Percentiles rank a stretch among this genome's conserved stretches.
These are phyloP conservation scores for Quillaja saponaria DNA, from an alignment of 306 rosid genomes.

Conservation along the genomic window DNA sequence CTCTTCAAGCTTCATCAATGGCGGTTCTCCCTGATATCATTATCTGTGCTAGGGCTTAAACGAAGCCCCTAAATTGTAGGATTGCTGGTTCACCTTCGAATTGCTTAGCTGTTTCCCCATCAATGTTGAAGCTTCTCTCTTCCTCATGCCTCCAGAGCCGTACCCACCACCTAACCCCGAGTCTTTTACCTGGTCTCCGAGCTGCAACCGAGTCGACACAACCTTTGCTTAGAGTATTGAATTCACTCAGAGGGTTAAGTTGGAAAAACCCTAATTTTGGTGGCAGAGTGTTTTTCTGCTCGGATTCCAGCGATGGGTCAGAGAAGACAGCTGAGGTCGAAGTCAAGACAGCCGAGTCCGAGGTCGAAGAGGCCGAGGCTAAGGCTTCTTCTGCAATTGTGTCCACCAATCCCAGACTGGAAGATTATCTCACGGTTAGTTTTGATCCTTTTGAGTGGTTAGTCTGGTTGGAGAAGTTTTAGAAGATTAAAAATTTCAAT, in stretches of 20 bases:
- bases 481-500: neutral
- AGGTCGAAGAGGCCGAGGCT: conserved; percentile 44
- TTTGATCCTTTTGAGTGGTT: conserved; percentile 2
- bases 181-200: conserved; percentile 40
- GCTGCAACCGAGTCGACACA: conserved; percentile 40
- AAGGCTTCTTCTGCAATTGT: conserved; percentile 78
- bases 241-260: conserved; percentile 45
- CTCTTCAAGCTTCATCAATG: conserved; percentile 41
- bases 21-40: conserved; percentile 36
- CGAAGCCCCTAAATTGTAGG: conserved; percentile 11
- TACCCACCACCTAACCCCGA: conserved; percentile 43
- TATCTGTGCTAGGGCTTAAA: conserved; percentile 22
- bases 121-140: conserved; percentile 82
- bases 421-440: conserved; percentile 90
- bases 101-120: conserved; percentile 2
- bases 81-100: neutral
- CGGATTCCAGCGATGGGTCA: conserved; percentile 69
- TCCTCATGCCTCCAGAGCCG: conserved; percentile 43
- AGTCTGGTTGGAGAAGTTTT: conserved; percentile 7
- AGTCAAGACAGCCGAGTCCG: conserved; percentile 50
- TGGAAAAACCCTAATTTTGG: conserved; percentile 33
- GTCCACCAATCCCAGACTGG: conserved; percentile 82
- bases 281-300: conserved; percentile 69
- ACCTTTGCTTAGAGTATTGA: conserved; percentile 52
- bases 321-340: conserved; percentile 57